Base-by-base conservation (phyloP, 768 basidiomycete species). In the Mycena vulgaris region DNA sequence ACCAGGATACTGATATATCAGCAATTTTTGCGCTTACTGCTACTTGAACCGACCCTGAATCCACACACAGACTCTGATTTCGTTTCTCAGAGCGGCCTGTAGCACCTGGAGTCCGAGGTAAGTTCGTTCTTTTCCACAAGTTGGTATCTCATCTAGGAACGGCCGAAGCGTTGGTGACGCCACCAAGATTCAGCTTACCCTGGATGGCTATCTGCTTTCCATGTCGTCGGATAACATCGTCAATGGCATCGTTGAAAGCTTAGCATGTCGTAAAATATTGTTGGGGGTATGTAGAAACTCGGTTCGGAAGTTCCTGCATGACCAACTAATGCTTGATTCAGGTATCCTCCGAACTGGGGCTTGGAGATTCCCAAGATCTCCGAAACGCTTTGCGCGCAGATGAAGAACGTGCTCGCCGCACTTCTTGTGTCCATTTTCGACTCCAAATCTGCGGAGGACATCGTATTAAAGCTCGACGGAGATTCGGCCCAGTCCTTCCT, bases 241-340 rank as follows among this genome's bases (percentile, higher is more conserved):
- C 33, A 40, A 25, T 39, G 57, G 48, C 16, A 60, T 70, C 47
- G 33, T 61, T 21, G 51, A 60, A n/a, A 70, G 69, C 30, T 8
- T 61, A 30, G 48, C 60, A 61, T 65, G 33, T n/a, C 57, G 69
- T 25, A 60, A 60, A 14, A 39, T 47, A 27, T 48, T 70, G 19
- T 21, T 70, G 10, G 58, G 65, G 58, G 69, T 70, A 30, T 10
- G 16, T 17, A 45, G 35, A 37, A 45, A 45, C 5, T 45, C 2
- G 5, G 30, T 13, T 11, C n/a, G n/a, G 19, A 1, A 25, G 17
- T 19, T 23, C 33, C 5, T 25, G 1, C 52, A n/a, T 42, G n/a
- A n/a, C n/a, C n/a, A n/a, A n/a, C 8, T 31, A 37, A 37, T 23
- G 11, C 23, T 42, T 39, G 31, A 10, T 13, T 23, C n/a, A 67